A percentile compares a stretch with the other conserved stretches of the same genome.
Evolutionary conservation across 176 grass and related monocot species (phyloP).

Genomic region (Oryza glaberrima): DNA sequence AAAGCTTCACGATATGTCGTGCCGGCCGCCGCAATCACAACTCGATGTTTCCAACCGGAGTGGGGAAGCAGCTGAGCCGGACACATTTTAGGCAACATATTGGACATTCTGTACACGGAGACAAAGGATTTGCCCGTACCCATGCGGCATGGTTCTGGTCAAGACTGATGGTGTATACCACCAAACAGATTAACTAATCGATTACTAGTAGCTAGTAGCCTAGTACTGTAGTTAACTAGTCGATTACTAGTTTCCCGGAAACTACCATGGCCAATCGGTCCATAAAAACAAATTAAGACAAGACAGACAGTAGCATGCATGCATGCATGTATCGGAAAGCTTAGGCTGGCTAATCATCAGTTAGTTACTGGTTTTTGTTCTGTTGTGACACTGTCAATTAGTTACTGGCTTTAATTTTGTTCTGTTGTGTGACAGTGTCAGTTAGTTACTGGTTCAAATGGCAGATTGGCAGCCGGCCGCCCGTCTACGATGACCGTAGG

Average conservation of each 20-base stretch:
- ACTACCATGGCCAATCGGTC: too few species aligned
- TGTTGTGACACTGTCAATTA: background rate
- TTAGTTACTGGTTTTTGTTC: background rate
- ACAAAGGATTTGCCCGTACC: constrained; percentile 38
- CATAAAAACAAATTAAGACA: background rate
- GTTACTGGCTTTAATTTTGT: background rate
- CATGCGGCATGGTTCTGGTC: constrained; percentile 37
- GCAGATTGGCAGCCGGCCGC: too few species aligned
- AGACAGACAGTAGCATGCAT: background rate
- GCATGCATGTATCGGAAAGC: background rate
- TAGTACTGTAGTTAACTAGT: background rate
- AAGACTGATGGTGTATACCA: background rate
- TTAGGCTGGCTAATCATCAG: background rate
- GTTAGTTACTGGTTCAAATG: background rate
- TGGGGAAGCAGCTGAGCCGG: background rate
- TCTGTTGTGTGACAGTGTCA: background rate
- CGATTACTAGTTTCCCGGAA: background rate
- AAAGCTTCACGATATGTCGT: too few species aligned
- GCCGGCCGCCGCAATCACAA: too few species aligned
- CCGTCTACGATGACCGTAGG: constrained; percentile 27
- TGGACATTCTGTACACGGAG: constrained; percentile 26
- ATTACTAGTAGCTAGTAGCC: background rate
- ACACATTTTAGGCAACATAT: constrained; percentile 4
- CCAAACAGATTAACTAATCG: background rate
- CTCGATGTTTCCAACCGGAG: too few species aligned